Evolutionary conservation across 108 stramenopile genomes (phyloP).

Genomic region (Licmophora abbreviata): DNA sequence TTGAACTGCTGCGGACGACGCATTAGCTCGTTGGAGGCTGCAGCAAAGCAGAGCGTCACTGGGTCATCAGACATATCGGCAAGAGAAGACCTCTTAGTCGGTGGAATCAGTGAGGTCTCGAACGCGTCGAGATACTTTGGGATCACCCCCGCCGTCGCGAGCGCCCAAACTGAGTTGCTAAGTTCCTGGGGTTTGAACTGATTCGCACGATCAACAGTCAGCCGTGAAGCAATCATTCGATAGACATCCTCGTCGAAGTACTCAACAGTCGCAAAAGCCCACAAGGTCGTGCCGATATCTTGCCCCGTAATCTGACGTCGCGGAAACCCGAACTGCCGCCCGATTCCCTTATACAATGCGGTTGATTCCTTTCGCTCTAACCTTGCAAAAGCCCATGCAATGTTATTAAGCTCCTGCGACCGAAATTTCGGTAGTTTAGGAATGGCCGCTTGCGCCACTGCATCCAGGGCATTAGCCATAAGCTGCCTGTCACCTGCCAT

Average conservation of each 20-base stretch:
- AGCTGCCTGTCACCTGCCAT: conserved; percentile 37
- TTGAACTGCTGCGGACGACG: conserved; percentile 69
- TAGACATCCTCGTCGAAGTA: conserved; percentile 47
- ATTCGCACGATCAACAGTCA: conserved; percentile 25
- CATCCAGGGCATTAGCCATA: conserved; percentile 28
- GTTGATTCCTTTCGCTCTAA: conserved; percentile 32
- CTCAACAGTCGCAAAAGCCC: conserved; percentile 63
- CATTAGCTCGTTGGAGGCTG: conserved; percentile 59
- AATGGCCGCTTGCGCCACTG: conserved; percentile 30
- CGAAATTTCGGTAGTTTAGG: conserved; percentile 38
- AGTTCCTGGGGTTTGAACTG: conserved; percentile 73
- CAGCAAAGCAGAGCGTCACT: conserved; percentile 42
- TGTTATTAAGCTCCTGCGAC: conserved; percentile 73
- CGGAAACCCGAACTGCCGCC: conserved; percentile 28
- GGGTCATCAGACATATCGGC: conserved; percentile 34
- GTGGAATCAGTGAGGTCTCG: conserved; percentile 61
- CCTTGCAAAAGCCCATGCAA: conserved; percentile 66
- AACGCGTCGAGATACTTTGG: conserved; percentile 44
- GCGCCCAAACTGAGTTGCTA: conserved; percentile 63
- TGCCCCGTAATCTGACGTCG: conserved; percentile 36
- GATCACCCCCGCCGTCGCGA: conserved; percentile 60
- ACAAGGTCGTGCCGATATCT: conserved; percentile 64
- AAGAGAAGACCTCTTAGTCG: conserved; percentile 13
- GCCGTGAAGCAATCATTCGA: conserved; percentile 37
- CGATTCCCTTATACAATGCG: conserved; percentile 24